phyloP scores from a whole-genome alignment of 2,329 filamentous ascomycete genomes.

The Cordyceps cicadae region DNA sequence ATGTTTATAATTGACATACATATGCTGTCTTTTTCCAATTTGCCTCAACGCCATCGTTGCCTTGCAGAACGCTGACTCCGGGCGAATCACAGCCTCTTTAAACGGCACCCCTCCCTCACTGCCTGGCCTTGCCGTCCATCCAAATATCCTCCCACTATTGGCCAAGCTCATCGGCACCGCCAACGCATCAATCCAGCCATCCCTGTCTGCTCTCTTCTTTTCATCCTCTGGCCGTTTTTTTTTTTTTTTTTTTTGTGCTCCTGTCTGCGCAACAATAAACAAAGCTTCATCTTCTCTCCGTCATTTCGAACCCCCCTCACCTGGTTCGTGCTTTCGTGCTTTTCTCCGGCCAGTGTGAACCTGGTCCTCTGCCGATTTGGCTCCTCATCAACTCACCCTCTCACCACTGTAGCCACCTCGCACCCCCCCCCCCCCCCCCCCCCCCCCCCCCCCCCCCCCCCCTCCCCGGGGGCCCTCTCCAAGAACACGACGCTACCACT shows the following conservation, averaged over 20 bases:
- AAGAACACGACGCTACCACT: background rate
- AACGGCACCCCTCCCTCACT: background rate
- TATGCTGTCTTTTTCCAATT: background rate
- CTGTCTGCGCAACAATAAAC: constrained; percentile 26
- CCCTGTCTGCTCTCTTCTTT: background rate
- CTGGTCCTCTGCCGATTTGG: background rate
- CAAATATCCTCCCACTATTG: constrained; percentile 21
- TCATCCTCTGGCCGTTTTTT: background rate
- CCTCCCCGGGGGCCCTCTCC: no score
- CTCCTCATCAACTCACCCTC: background rate
- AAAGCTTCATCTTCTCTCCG: constrained; percentile 15
- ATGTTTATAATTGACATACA: background rate
- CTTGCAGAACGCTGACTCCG: background rate
- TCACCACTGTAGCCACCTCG: background rate
- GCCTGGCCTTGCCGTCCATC: constrained; percentile 19
- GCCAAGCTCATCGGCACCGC: constrained; percentile 28
- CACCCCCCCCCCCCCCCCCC: background rate
- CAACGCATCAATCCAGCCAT: constrained; percentile 28
- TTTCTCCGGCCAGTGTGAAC: background rate
- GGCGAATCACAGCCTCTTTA: background rate
- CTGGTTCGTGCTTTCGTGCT: constrained; percentile 1
- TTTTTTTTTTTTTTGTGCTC: background rate
- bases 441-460: no score
- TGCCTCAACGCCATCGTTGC: background rate
- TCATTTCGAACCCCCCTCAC: background rate